Evolutionary conservation across 2,329 filamentous ascomycete species (phyloP).

Genomic region (Trichophyton verrucosum): DNA sequence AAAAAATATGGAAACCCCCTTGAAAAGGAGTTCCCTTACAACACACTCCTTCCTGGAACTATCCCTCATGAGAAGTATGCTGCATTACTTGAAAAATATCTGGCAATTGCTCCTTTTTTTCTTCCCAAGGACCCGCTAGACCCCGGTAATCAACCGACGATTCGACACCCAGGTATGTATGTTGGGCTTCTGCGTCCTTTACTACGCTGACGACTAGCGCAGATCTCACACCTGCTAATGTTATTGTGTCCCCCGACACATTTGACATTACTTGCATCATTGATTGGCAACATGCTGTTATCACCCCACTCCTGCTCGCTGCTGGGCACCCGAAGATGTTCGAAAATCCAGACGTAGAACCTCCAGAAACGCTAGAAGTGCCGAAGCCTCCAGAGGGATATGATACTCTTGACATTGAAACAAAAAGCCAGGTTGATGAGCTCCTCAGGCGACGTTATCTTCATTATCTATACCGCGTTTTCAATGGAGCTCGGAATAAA

Average conservation of each 20-base stretch:
- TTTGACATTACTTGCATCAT: constrained; percentile 8
- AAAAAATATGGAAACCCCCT: constrained; percentile 15
- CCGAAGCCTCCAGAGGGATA: constrained; percentile 11
- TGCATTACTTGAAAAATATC: constrained; percentile 16
- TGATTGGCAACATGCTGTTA: constrained; percentile 11
- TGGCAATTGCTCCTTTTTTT: constrained; percentile 15
- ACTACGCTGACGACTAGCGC: background rate
- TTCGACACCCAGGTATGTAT: constrained; percentile 14
- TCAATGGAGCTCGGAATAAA: constrained; percentile 11
- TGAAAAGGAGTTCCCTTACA: constrained; percentile 17
- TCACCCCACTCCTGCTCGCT: constrained; percentile 7
- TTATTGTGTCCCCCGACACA: constrained; percentile 9
- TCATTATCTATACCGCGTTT: constrained; percentile 11
- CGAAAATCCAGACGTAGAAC: constrained; percentile 7
- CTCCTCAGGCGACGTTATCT: constrained; percentile 7
- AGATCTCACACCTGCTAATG: constrained; percentile 10
- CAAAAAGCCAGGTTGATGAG: constrained; percentile 9
- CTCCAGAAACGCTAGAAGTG: constrained; percentile 4
- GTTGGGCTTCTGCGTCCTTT: background rate
- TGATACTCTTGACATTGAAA: constrained; percentile 6
- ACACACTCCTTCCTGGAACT: constrained; percentile 14
- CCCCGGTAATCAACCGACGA: constrained; percentile 12
- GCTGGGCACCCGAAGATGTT: constrained; percentile 11
- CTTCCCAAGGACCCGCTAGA: constrained; percentile 11
- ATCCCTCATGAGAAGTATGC: constrained; percentile 13